Evolutionary conservation across 2,329 filamentous ascomycete genomes (phyloP), one percentile per base, ranked within the genome.

Genomic region (Curvularia lunata): DNA sequence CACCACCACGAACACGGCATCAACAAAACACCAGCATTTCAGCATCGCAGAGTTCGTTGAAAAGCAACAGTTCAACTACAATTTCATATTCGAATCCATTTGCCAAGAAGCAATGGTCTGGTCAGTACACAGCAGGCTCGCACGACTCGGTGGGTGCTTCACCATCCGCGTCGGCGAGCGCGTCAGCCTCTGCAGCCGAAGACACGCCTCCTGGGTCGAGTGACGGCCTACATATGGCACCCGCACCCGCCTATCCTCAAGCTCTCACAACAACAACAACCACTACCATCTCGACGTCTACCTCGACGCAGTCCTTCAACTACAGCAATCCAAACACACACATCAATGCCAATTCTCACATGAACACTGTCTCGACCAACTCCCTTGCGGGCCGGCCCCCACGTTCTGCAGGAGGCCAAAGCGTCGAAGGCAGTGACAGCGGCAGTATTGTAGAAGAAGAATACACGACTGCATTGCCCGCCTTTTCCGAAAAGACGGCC

Each of bases 401-500:
- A 5, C 69, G 66, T 25, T 70, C 65, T 48, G 68, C 65, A 13
- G 69, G 65, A 5, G 68, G 56, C 7, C 58, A 71, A 21, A 70
- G 69, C 10, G 50, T 74, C 54, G 61, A 78, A 66, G 68, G 68
- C 47, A 77, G 67, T 48, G 76, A 72, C 18, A 70, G 70, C 18
- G 78, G 77, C 5, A 73, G 71, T 41, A 56, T 71, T 28, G 58
- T 51, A 46, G 77, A 77, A 58, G 73, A 77, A 54, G 76, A 78
- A 40, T 75, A 71, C 46, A 75, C 75, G 0, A 78, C 75, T 1
- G 75, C 75, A 0, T 61, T 78, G 1, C 75, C 75, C 1, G 66
- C 68, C 8, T 75, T 77, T 52, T 72, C 72, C 10, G 67, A 70
- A 19, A 72, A 73, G 38, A 50, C 72, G n/a, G 57, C 55, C 18